A percentile compares a stretch with the other conserved stretches of the same genome.
Conservation (phyloP, 1,139 yeast genomes). For the Sugiyamaella xylanicola region DNA sequence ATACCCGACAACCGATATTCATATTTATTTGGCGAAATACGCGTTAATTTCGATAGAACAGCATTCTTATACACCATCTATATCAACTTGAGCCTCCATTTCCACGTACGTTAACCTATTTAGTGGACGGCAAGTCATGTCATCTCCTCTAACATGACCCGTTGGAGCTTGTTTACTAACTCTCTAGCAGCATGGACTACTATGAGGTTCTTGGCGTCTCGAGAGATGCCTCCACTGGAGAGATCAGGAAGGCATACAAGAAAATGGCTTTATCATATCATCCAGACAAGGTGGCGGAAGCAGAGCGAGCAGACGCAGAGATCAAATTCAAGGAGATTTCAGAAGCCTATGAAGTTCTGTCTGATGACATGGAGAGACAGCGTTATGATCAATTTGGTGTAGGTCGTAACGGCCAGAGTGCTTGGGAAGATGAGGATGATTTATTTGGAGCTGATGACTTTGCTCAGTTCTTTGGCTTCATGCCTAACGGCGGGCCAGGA, state of each 20-base stretch:
- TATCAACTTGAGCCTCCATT: neutral
- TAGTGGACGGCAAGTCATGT: too few relatives aligned
- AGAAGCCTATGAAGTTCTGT: conserved; percentile 74
- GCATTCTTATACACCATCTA: neutral
- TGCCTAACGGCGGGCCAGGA: conserved; percentile 28
- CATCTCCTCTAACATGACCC: too few relatives aligned
- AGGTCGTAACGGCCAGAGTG: conserved; percentile 22
- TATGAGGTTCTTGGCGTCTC: conserved; percentile 73
- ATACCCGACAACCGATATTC: neutral
- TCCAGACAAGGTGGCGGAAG: conserved; percentile 76
- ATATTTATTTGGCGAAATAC: neutral
- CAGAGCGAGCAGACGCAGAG: conserved; percentile 66
- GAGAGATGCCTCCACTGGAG: conserved; percentile 60
- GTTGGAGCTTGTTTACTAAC: neutral
- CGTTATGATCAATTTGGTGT: conserved; percentile 61
- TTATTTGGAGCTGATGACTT: conserved; percentile 67
- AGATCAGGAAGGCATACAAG: conserved; percentile 76
- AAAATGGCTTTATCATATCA: conserved; percentile 72
- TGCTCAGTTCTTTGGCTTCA: conserved; percentile 59
- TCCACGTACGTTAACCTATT: too few relatives aligned
- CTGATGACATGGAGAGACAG: conserved; percentile 57
- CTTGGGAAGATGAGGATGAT: conserved; percentile 30
- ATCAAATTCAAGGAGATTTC: conserved; percentile 71
- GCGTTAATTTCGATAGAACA: neutral
- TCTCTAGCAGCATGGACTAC: conserved; percentile 41